Conservation (phyloP, 805 yeast genomes). For the Cyberlindnera maclurae region DNA sequence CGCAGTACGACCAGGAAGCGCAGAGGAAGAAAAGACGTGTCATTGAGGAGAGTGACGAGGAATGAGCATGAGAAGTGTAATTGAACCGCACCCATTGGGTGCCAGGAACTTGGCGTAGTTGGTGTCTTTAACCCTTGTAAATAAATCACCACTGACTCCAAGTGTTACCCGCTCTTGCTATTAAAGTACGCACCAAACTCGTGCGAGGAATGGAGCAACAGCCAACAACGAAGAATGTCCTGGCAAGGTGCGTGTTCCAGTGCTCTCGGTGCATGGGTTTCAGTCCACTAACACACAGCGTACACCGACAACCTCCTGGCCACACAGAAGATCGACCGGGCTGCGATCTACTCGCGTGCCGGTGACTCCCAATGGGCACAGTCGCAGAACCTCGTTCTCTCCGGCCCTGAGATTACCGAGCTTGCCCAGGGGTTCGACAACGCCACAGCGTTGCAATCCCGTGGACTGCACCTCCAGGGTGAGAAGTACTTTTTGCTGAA, state of each 20-base stretch:
- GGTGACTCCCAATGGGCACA: constrained; percentile 96
- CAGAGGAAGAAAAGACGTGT: constrained; percentile 39
- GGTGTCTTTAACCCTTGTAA: no score
- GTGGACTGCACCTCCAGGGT: constrained; percentile 79
- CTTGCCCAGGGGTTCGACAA: constrained; percentile 77
- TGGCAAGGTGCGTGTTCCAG: constrained; percentile 37
- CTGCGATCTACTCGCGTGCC: constrained; percentile 88
- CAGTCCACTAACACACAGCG: constrained; percentile 48
- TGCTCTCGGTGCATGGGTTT: no score
- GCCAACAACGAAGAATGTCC: constrained; percentile 27
- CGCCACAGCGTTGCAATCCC: constrained; percentile 71
- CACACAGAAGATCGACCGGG: constrained; percentile 84
- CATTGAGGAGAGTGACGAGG: constrained; percentile 51
- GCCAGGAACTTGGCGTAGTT: no score
- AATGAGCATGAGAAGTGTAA: constrained; percentile 20
- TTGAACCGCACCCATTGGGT: no score
- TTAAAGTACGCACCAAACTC: background rate
- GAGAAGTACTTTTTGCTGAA: constrained; percentile 81
- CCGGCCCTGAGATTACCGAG: constrained; percentile 62
- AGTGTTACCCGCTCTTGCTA: no score
- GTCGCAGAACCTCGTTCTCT: constrained; percentile 57
- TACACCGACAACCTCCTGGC: constrained; percentile 90
- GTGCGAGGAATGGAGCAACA: background rate
- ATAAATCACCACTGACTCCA: no score
- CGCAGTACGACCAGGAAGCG: constrained; percentile 33